Base-by-base conservation (phyloP, 345 rosid species). In the Eucalyptus sp. region DNA sequence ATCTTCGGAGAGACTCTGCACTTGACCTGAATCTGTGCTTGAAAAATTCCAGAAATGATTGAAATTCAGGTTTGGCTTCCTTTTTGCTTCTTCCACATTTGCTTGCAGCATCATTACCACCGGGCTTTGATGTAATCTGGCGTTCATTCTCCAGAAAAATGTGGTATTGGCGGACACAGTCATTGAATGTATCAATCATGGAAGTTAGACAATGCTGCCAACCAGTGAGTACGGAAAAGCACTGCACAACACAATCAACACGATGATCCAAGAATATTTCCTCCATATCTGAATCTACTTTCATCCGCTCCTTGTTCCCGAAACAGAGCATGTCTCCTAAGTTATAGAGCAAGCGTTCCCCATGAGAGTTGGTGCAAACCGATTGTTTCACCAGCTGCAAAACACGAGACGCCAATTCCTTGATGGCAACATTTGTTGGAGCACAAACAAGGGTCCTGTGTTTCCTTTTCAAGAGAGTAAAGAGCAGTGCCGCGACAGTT, bases 231-330 rank as follows among this genome's bases (percentile, higher is more conserved):
- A 43, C 66, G 16, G 85, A 88, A 86, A 88, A 88, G 89, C 91
- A 90, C 48, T 87, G 20, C 6, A 20, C 64, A 13, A 92, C 58
- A 90, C 50, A 44, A 41, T 90, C 7, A 56, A 89, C 27, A 4
- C 91, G 93, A 88, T 88, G 50, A 86, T 91, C 91, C 89, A 92
- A 48, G 58, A 29, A 89, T 58, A 91, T 90, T 31, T 90, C 90
- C 84, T 89, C 86, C 41, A 81, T 54, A 13, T 50, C 87, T 6
- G 87, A 27, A 84, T 50, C 89, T 51, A 90, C 62, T n/a, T 89
- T 89, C 17, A 90, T 60, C 37, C 86, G 13, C 7, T 84, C 89
- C 31, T 85, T 54, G 66, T 86, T 86, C 22, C 93, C 92, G 17
- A 91, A 86, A 29, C 88, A 88, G 29, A 92, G 81, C 71, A 92